Evolutionary conservation across 495 filamentous ascomycete genomes (phyloP), one percentile per base, ranked within the genome.

Genomic region (Umbilicaria muhlenbergii): DNA sequence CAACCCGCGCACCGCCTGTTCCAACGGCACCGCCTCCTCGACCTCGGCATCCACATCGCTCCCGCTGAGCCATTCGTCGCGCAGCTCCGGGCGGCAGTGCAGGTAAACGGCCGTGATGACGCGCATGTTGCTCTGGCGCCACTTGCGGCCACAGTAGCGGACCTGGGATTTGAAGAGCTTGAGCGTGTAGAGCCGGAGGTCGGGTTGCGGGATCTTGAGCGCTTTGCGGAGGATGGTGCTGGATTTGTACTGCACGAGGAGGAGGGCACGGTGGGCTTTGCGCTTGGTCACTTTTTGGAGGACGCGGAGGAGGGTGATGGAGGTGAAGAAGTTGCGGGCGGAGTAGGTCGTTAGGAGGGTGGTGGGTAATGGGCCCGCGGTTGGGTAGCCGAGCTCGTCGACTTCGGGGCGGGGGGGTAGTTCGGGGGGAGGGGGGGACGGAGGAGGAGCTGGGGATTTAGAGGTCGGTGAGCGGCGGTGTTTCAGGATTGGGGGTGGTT

Each of bases 81-180:
- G 71, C 16, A 98, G 71, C 57, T 95, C 87, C 0, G 89, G 89
- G 2, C 83, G 71, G 57, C 87, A 93, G 62, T 94, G 84, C 28
- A 98, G 66, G 53, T 94, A 98, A 2, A 96, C 83, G 15, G 86
- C 88, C 0, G 91, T 98, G 57, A 98, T 98, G 50, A 96, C 88
- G 41, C 88, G 81, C 91, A 98, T 98, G 58, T 98, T 95, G 43
- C 78, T 77, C 66, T 98, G 91, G 14, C 91, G 78, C 91, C 91
- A 98, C 64, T 98, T 98, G 12, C 91, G 78, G 15, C 91, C 89
- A 59, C 91, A 96, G 65, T 92, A 98, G 12, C 91, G 91, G 1
- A 96, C 91, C 56, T 96, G 92, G 44, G 83, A 86, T 60, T 98
- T 98, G 77, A 95, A 94, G 0, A 98, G 74, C 57, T 98, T 98